These are phyloP conservation scores for Skeletonema marinoi DNA, from an alignment of 108 stramenopile genomes.

Conservation along the genomic window DNA sequence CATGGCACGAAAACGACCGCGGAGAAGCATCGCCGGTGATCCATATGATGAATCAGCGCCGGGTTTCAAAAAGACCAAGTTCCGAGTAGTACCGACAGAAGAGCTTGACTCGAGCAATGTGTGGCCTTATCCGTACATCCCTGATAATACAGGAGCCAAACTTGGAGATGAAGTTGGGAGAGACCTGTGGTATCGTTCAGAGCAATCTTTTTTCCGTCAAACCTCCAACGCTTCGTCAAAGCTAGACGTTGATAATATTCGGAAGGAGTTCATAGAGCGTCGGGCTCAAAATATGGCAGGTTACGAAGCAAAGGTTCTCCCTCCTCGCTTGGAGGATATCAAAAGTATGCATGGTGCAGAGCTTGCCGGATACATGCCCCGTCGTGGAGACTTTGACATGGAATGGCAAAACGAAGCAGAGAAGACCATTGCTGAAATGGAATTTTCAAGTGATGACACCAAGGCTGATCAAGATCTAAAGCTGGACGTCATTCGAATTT, in stretches of 20 bases:
- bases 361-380: constrained; percentile 90
- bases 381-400: constrained; percentile 95
- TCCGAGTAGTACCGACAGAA: constrained; percentile 67
- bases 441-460: constrained; percentile 81
- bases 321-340: constrained; percentile 76
- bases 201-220: constrained; percentile 71
- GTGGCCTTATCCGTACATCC: constrained; percentile 77
- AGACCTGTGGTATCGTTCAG: constrained; percentile 75
- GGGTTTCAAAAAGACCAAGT: constrained; percentile 67
- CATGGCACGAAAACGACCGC: constrained; percentile 26
- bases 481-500: constrained; percentile 85
- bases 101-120: constrained; percentile 55
- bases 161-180: constrained; percentile 81
- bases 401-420: constrained; percentile 98
- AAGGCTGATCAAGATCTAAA: constrained; percentile 85
- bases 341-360: constrained; percentile 73
- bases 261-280: constrained; percentile 73
- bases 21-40: constrained; percentile 18
- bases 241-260: constrained; percentile 63
- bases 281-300: constrained; percentile 55
- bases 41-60: constrained; percentile 42
- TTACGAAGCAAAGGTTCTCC: constrained; percentile 74
- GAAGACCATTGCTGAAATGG: constrained; percentile 89
- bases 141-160: constrained; percentile 47
- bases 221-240: constrained; percentile 37